Evolutionary conservation across 2,329 filamentous ascomycete genomes (phyloP).

Genomic region (Colletotrichum australisinense): DNA sequence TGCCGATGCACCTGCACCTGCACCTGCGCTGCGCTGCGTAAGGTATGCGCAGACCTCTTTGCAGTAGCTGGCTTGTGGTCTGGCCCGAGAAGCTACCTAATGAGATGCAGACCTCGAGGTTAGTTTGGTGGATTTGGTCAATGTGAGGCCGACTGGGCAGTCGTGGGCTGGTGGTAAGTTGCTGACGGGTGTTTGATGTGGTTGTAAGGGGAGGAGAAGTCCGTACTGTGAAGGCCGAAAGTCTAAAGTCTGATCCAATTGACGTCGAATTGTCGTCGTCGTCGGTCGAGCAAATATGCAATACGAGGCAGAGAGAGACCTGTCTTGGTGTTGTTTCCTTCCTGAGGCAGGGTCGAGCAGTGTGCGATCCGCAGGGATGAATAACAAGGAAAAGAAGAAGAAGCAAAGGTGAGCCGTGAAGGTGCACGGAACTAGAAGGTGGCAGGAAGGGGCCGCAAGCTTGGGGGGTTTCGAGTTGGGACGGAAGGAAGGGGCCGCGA

Average conservation of each 20-base stretch:
- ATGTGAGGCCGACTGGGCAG: background rate
- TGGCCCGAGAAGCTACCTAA: too few relatives aligned
- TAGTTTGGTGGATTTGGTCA: background rate
- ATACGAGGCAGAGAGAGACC: background rate
- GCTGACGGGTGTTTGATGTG: slow-evolving; percentile 1
- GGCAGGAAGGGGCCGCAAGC: background rate
- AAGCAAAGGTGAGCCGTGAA: too few relatives aligned
- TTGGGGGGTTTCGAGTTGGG: background rate
- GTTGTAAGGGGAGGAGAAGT: background rate
- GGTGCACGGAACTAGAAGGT: background rate
- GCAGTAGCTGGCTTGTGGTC: too few relatives aligned
- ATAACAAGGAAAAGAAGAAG: background rate
- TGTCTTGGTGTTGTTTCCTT: slow-evolving; percentile 8
- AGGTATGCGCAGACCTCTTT: background rate
- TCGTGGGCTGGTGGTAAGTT: background rate
- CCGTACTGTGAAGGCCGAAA: background rate
- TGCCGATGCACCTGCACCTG: background rate
- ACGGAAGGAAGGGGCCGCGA: background rate
- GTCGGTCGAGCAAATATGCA: background rate
- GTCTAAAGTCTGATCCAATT: background rate
- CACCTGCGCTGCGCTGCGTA: background rate
- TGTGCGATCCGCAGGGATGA: slow-evolving; percentile 2
- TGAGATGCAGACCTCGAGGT: background rate
- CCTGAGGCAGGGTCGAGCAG: background rate
- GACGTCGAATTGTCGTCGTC: background rate